phyloP scores from a whole-genome alignment of 164 flowering plant genomes.

The Malania oleifera region DNA sequence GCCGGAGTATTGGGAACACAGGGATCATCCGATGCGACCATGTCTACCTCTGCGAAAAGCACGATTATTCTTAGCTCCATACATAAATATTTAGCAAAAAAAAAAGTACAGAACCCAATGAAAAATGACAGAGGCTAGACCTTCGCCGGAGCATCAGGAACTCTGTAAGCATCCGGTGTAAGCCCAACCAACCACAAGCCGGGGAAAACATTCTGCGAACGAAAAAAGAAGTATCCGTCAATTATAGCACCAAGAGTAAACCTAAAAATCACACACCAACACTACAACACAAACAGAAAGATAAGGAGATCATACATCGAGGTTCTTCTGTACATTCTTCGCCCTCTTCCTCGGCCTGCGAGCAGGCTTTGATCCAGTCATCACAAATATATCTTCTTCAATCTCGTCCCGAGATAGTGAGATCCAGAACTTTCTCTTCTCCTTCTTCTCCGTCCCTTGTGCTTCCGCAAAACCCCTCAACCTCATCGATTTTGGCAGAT shows the following conservation, averaged over 20 bases:
- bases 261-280: not conserved
- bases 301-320: constrained; percentile 33
- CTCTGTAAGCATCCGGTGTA: constrained; percentile 28
- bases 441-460: constrained; percentile 26
- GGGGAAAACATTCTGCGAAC: constrained; percentile 33
- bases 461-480: constrained; percentile 21
- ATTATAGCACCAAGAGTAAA: not conserved
- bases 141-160: constrained; percentile 27
- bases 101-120: not conserved
- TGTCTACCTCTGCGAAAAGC: constrained; percentile 24
- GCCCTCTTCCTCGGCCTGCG: constrained; percentile 52
- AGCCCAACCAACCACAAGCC: constrained; percentile 34
- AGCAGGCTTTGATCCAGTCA: constrained; percentile 58
- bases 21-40: not conserved
- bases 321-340: constrained; percentile 47
- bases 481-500: constrained; percentile 27
- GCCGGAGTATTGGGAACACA: not conserved
- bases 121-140: not conserved
- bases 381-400: constrained; percentile 52
- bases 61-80: not conserved
- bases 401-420: constrained; percentile 64
- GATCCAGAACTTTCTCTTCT: constrained; percentile 50
- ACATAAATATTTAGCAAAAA: not conserved
- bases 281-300: not conserved
- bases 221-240: not conserved